Percentiles rank a stretch among this genome's conserved stretches.
phyloP scores from a whole-genome alignment of 768 basidiomycete genomes.

The Kwoniella dendrophila region DNA sequence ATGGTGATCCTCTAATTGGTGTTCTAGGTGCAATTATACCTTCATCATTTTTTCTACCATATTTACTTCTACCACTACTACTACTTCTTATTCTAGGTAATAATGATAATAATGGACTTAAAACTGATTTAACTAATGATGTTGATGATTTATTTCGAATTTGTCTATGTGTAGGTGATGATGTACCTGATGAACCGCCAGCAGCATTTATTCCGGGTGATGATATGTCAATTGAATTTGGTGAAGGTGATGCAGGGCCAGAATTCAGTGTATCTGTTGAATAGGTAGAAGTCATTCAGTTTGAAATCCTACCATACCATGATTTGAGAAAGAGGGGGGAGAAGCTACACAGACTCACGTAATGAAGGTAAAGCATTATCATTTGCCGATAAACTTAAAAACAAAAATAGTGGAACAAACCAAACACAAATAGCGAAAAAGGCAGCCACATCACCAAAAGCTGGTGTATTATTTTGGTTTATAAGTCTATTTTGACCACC shows the following conservation, averaged over 20 bases:
- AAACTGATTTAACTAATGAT: conserved; percentile 21
- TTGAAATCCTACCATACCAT: not conserved
- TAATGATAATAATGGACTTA: conserved; percentile 18
- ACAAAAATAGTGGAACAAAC: conserved; percentile 81
- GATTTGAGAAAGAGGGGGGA: not conserved
- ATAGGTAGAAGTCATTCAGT: not conserved
- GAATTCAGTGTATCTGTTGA: not conserved
- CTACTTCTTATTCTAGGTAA: conserved; percentile 8
- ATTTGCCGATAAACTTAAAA: conserved; percentile 93
- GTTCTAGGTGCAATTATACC: conserved; percentile 27
- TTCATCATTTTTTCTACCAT: conserved; percentile 13
- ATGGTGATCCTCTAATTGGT: conserved; percentile 23
- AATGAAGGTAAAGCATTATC: conserved; percentile 83
- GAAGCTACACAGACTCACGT: conserved; percentile 42
- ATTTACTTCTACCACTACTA: conserved; percentile 3
- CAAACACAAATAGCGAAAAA: conserved; percentile 61
- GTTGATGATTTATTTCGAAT: conserved; percentile 10
- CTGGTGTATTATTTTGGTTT: conserved; percentile 26
- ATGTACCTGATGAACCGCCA: conserved; percentile 8
- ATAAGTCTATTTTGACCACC: not conserved
- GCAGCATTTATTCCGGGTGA: conserved; percentile 10
- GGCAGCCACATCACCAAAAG: conserved; percentile 60
- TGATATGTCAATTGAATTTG: conserved; percentile 16
- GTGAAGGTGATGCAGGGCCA: conserved; percentile 11
- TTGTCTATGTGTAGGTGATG: conserved; percentile 20